phyloP scores from a whole-genome alignment of 306 rosid species.

The Cicer judaicum region DNA sequence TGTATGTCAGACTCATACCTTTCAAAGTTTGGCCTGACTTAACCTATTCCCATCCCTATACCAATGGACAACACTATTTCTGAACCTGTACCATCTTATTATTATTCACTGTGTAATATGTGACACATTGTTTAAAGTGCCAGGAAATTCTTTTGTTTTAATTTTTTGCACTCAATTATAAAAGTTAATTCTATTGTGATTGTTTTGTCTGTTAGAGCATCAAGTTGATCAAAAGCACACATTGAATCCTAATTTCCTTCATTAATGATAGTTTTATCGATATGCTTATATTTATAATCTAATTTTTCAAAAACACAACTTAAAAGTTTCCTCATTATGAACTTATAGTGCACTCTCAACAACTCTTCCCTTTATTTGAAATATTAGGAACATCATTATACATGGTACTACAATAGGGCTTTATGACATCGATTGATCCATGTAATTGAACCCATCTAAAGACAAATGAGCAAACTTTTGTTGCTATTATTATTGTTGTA shows the following conservation, averaged over 20 bases:
- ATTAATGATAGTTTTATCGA: slow-evolving; percentile 11
- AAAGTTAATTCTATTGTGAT: too few relatives aligned
- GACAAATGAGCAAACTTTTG: neutral
- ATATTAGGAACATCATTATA: slow-evolving; percentile 2
- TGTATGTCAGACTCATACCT: too few relatives aligned
- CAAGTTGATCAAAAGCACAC: slow-evolving; percentile 22
- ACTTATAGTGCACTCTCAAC: slow-evolving; percentile 17
- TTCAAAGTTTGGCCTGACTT: too few relatives aligned
- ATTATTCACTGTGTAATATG: too few relatives aligned
- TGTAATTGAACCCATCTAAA: neutral
- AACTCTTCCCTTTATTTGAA: neutral
- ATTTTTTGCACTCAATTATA: too few relatives aligned
- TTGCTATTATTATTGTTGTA: neutral
- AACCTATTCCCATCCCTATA: too few relatives aligned
- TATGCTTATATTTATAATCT: slow-evolving; percentile 19
- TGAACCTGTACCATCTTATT: too few relatives aligned
- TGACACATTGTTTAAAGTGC: too few relatives aligned
- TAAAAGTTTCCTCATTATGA: neutral
- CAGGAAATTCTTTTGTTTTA: too few relatives aligned
- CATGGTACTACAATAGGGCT: neutral
- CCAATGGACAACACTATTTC: neutral
- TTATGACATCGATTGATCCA: slow-evolving; percentile 4
- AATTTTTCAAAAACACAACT: neutral
- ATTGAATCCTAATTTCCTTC: slow-evolving; percentile 3
- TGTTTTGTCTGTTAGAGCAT: too few relatives aligned